Base-by-base conservation (phyloP, 2,329 filamentous ascomycete genomes). In the Periconia macrospinosa region DNA sequence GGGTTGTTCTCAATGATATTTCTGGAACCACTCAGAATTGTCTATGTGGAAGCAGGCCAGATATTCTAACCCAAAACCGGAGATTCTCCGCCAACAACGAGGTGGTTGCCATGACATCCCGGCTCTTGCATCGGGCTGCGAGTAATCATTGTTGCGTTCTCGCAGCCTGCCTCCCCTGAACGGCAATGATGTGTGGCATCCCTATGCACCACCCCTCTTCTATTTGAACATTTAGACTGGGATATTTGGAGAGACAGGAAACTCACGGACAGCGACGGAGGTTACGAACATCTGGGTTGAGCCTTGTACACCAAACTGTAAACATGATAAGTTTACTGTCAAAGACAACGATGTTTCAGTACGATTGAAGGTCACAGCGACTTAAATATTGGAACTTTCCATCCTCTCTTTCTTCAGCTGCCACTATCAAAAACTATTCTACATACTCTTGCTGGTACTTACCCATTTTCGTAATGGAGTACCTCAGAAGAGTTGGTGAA, bases 381-480 rank as follows among this genome's bases (percentile, higher is more conserved):
- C 23, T 27, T 8, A 27, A 27, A 27, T 27, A 27, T 27, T 8
- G 5, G 8, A 27, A 27, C 23, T 27, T 27, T 27, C 23, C 23
- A 5, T 5, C 23, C 8, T 8, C 23, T 27, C 23, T 27, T 27
- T 27, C 8, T 27, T 5, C 23, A 27, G 23, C 23, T 5, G 8
- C 23, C 5, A 27, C 23, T 27, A 27, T 37, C 33, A 37, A 6
- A 37, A 37, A 37, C 11, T 37, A 10, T 37, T 6, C 11, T 8
- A 27, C 23, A 27, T 27, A 27, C 3, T 27, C 23, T 27, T 27
- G 23, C 23, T 27, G 23, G 23, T 8, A 27, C 3, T 27, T 27
- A 27, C 23, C 8, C 23, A 17, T 30, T 43, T 30, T 42, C 47
- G 58, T 45, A 30, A 71, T 71, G 68, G 60, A 64, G 11, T 62